phyloP scores from a whole-genome alignment of 306 rosid species.

The Abrus pulchellus region DNA sequence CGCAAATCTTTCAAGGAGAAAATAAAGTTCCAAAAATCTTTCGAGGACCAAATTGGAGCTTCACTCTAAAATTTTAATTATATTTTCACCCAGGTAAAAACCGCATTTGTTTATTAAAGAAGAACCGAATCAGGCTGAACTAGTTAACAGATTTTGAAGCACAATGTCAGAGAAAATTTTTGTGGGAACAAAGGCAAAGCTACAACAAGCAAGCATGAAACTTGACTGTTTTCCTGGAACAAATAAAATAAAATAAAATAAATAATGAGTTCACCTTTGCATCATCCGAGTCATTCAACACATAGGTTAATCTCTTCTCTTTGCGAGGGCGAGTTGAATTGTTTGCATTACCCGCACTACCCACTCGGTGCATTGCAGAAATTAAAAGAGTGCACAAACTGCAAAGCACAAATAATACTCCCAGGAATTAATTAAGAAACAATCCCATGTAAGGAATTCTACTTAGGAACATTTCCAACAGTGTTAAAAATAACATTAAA shows the following conservation, averaged over 20 bases:
- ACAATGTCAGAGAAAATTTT: not conserved
- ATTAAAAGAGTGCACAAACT: constrained; percentile 48
- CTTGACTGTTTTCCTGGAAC: not conserved
- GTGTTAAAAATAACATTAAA: not conserved
- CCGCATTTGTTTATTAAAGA: constrained; percentile 19
- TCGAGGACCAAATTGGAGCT: constrained; percentile 15
- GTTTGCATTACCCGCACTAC: constrained; percentile 89
- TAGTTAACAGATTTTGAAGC: constrained; percentile 33
- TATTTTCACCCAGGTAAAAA: constrained; percentile 37
- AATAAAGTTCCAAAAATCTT: not conserved
- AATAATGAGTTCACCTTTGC: constrained; percentile 68
- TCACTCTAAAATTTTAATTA: not conserved
- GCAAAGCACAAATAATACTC: constrained; percentile 29
- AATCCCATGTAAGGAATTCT: constrained; percentile 12
- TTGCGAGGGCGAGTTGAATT: constrained; percentile 91
- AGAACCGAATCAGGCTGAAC: not conserved
- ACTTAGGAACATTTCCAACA: constrained; percentile 33
- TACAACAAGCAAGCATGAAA: constrained; percentile 38
- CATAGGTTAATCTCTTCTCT: constrained; percentile 94
- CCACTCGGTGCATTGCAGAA: constrained; percentile 98
- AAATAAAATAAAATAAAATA: constrained; percentile 18
- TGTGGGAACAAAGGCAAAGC: constrained; percentile 7
- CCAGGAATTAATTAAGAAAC: constrained; percentile 40
- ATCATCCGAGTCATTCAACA: constrained; percentile 84
- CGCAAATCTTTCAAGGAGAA: constrained; percentile 25